Conservation (phyloP, 176 grass and related monocot species). For the Bolboschoenus planiculmis region DNA sequence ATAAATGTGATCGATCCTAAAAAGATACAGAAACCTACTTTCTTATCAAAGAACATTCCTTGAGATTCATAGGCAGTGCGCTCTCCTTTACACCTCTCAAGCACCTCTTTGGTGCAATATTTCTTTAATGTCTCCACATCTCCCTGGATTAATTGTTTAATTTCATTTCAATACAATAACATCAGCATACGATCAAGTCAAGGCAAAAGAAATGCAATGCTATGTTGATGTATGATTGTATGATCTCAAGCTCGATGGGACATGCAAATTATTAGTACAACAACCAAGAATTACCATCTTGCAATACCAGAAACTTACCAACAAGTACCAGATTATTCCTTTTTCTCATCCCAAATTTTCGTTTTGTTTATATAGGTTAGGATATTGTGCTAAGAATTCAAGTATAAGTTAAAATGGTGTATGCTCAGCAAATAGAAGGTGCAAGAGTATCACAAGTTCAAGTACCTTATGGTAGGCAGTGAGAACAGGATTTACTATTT, state of each 20-base stretch:
- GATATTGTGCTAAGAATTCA: too few relatives aligned
- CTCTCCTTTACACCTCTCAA: slow-evolving; percentile 94
- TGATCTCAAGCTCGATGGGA: neutral
- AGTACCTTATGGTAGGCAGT: slow-evolving; percentile 81
- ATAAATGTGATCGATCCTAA: neutral
- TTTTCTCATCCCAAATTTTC: neutral
- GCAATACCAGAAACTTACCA: slow-evolving; percentile 9
- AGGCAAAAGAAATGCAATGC: neutral
- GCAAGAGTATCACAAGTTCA: neutral
- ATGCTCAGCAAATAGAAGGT: neutral
- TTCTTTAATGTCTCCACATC: slow-evolving; percentile 45
- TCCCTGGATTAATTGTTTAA: slow-evolving; percentile 13
- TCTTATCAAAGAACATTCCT: slow-evolving; percentile 88
- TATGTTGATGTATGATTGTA: neutral
- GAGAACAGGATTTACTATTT: slow-evolving; percentile 86
- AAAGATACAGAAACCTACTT: slow-evolving; percentile 38
- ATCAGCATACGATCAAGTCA: neutral
- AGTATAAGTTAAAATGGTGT: neutral
- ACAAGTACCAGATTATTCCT: neutral
- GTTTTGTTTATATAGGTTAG: too few relatives aligned
- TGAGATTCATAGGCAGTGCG: slow-evolving; percentile 72
- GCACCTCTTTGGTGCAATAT: slow-evolving; percentile 78
- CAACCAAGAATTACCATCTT: neutral
- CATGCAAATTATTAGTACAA: neutral
- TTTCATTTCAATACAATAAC: neutral